Evolutionary conservation across 345 rosid genomes (phyloP).

Genomic region (Aurinia saxatilis): DNA sequence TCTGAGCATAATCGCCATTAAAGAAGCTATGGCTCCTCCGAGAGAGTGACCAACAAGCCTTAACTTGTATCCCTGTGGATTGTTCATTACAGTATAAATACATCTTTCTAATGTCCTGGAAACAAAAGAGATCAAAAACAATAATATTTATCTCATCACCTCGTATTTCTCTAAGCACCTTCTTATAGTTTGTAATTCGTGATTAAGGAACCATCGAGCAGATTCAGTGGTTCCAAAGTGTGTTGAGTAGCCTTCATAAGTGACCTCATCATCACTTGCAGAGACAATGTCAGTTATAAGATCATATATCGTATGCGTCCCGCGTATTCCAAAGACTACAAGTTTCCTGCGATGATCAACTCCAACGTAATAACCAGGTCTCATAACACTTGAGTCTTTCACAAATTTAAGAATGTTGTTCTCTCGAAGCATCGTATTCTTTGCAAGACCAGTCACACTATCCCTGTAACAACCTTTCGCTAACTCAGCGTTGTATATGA

Average conservation of each 20-base stretch:
- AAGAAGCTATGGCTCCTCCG: slow-evolving; percentile 83
- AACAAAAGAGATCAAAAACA: neutral
- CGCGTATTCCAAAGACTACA: slow-evolving; percentile 72
- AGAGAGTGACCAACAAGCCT: slow-evolving; percentile 97
- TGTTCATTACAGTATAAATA: slow-evolving; percentile 23
- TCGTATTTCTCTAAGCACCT: slow-evolving; percentile 59
- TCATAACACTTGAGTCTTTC: slow-evolving; percentile 70
- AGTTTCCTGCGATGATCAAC: slow-evolving; percentile 70
- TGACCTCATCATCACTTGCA: slow-evolving; percentile 71
- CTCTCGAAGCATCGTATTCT: slow-evolving; percentile 78
- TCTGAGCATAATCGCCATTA: slow-evolving; percentile 78
- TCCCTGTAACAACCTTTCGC: slow-evolving; percentile 74
- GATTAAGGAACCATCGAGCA: slow-evolving; percentile 88
- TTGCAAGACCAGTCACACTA: slow-evolving; percentile 44
- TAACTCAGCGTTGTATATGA: slow-evolving; percentile 77
- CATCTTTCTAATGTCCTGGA: slow-evolving; percentile 8
- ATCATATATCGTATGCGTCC: slow-evolving; percentile 85
- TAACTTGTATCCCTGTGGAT: slow-evolving; percentile 79
- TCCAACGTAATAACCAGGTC: slow-evolving; percentile 87
- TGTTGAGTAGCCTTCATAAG: slow-evolving; percentile 84
- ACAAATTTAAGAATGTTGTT: slow-evolving; percentile 65
- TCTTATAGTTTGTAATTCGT: slow-evolving; percentile 64
- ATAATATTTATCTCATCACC: slow-evolving; percentile 35
- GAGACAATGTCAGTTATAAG: slow-evolving; percentile 79
- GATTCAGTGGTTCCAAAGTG: slow-evolving; percentile 98